These are phyloP conservation scores for Trichosphaerium sp. DNA, from an alignment of 78 protist genomes.

Conservation along the genomic window DNA sequence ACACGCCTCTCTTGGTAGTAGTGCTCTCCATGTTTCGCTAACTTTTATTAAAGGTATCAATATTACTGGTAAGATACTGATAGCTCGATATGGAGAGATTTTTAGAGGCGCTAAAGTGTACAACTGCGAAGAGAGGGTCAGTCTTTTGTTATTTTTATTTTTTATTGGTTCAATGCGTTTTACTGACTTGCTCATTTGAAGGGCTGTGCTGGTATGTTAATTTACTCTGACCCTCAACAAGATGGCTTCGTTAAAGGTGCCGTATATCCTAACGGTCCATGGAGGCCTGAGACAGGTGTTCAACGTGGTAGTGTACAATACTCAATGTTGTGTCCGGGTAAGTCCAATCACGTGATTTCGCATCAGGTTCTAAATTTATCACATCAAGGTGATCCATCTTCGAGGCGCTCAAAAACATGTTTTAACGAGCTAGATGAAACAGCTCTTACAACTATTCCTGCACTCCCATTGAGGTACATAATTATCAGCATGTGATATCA, in stretches of 20 bases:
- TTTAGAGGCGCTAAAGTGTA: constrained; percentile 41
- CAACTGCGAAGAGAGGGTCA: too few species aligned
- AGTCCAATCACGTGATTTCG: background rate
- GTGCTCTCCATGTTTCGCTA: too few species aligned
- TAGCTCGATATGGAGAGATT: constrained; percentile 29
- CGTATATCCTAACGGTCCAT: constrained; percentile 46
- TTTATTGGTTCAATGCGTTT: too few species aligned
- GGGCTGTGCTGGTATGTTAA: constrained; percentile 8
- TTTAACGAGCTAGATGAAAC: background rate
- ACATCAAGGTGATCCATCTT: background rate
- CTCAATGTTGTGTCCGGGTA: constrained; percentile 18
- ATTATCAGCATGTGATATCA: too few species aligned
- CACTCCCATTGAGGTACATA: too few species aligned
- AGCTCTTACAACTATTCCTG: background rate
- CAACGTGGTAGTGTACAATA: constrained; percentile 43
- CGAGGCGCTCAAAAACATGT: background rate
- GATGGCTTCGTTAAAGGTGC: constrained; percentile 27
- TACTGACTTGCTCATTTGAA: background rate
- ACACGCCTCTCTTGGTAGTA: too few species aligned
- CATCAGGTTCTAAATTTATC: too few species aligned
- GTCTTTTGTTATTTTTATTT: too few species aligned
- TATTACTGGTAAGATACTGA: background rate
- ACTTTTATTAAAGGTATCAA: background rate
- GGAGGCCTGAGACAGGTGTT: constrained; percentile 9
- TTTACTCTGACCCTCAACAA: constrained; percentile 33